Conservation (phyloP, 495 filamentous ascomycete species). For the Penicillium alfredii region DNA sequence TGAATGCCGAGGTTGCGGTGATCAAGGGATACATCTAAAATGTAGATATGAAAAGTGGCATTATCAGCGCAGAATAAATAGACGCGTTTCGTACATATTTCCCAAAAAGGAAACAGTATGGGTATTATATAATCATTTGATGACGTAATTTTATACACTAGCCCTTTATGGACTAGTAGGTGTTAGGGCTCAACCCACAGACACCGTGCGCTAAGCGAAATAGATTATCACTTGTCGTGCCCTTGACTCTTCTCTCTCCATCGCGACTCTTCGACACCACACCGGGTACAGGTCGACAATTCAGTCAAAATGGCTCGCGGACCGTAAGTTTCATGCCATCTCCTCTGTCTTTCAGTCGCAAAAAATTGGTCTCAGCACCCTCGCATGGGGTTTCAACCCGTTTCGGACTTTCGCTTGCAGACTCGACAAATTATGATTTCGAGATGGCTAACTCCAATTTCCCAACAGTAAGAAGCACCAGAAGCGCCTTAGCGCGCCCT, state of each 20-base stretch:
- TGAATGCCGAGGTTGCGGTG: constrained; percentile 90
- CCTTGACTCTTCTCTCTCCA: constrained; percentile 14
- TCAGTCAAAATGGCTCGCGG: constrained; percentile 58
- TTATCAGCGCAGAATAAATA: constrained; percentile 17
- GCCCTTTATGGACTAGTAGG: constrained; percentile 22
- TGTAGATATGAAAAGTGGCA: constrained; percentile 18
- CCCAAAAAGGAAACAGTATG: constrained; percentile 2
- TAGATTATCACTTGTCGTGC: constrained; percentile 20
- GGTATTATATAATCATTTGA: constrained; percentile 10
- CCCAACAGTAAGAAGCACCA: constrained; percentile 90
- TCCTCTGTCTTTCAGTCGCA: neutral
- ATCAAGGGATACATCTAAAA: constrained; percentile 75
- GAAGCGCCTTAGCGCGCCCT: constrained; percentile 97
- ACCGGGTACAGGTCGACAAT: constrained; percentile 40
- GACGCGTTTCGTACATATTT: neutral
- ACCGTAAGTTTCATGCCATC: constrained; percentile 48
- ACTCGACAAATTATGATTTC: constrained; percentile 2
- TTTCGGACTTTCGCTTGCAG: constrained; percentile 1
- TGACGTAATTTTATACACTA: constrained; percentile 3
- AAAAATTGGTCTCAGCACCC: no score
- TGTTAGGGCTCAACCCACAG: constrained; percentile 30
- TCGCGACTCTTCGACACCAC: constrained; percentile 39
- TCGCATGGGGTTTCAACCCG: no score
- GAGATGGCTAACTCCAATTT: constrained; percentile 29
- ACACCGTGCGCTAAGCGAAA: constrained; percentile 36